Evolutionary conservation across 2,329 filamentous ascomycete genomes (phyloP).

Genomic region (Epicoccum sorghinum): DNA sequence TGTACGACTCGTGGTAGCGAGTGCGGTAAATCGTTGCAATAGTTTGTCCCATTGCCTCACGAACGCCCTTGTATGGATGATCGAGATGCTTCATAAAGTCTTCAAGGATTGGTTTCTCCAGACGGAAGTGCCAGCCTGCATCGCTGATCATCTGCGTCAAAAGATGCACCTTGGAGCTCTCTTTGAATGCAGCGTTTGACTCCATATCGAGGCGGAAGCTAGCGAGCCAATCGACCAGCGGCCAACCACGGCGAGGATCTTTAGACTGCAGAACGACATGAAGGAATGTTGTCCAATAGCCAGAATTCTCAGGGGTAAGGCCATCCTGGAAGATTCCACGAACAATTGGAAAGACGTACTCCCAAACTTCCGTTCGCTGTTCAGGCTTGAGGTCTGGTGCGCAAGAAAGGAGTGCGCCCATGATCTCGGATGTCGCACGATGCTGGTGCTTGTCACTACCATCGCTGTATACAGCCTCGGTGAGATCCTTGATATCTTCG

Average conservation of each 20-base stretch:
- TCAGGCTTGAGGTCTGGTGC: conserved; percentile 78
- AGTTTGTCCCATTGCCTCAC: conserved; percentile 90
- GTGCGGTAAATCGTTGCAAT: conserved; percentile 89
- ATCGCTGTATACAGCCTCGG: conserved; percentile 80
- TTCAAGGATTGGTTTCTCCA: conserved; percentile 84
- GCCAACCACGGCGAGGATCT: conserved; percentile 85
- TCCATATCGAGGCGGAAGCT: conserved; percentile 90
- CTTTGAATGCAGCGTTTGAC: conserved; percentile 97
- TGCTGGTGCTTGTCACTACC: conserved; percentile 98
- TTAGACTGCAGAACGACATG: conserved; percentile 87
- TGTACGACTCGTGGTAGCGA: conserved; percentile 91
- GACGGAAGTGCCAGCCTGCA: conserved; percentile 93
- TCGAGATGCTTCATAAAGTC: conserved; percentile 92
- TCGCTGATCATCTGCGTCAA: conserved; percentile 87
- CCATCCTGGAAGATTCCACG: conserved; percentile 87
- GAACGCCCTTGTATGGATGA: conserved; percentile 96
- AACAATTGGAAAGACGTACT: conserved; percentile 87
- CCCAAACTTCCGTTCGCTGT: conserved; percentile 79
- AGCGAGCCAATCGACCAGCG: conserved; percentile 81
- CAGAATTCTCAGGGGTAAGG: conserved; percentile 89
- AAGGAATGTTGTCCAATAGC: conserved; percentile 94
- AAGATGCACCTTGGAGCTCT: conserved; percentile 93
- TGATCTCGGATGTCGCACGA: conserved; percentile 90
- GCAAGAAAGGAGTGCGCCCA: conserved; percentile 82
- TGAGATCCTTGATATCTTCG: conserved; percentile 84